phyloP scores from a whole-genome alignment of 768 basidiomycete genomes.

The Russula griseocarnosa region DNA sequence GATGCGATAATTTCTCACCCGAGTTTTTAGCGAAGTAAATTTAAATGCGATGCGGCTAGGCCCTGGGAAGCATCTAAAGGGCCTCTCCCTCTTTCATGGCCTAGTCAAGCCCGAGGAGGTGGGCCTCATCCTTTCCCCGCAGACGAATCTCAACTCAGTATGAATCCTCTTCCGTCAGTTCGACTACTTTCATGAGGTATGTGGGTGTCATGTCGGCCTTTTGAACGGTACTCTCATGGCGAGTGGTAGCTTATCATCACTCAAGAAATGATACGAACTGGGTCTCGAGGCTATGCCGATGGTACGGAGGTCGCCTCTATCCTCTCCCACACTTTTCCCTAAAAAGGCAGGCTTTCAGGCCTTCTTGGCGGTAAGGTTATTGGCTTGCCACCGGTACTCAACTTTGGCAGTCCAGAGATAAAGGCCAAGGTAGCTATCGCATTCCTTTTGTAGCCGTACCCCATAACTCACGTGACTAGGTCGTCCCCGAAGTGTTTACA shows the following conservation, averaged over 20 bases:
- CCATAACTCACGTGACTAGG: constrained; percentile 1
- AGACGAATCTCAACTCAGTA: neutral
- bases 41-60: constrained; percentile 93
- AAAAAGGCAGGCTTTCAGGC: constrained; percentile 30
- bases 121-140: constrained; percentile 1
- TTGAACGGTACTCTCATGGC: neutral
- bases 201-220: constrained; percentile 7
- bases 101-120: constrained; percentile 69
- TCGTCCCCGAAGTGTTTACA: constrained; percentile 62
- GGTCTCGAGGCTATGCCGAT: constrained; percentile 78
- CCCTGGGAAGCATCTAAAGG: constrained; percentile 83
- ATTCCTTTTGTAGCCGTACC: neutral
- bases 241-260: constrained; percentile 33
- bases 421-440: constrained; percentile 39
- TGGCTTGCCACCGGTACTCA: constrained; percentile 79
- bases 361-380: constrained; percentile 74
- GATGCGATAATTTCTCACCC: constrained; percentile 26
- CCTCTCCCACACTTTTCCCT: constrained; percentile 37
- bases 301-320: constrained; percentile 31
- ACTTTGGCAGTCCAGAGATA: constrained; percentile 68
- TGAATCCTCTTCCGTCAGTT: constrained; percentile 38
- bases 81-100: constrained; percentile 69
- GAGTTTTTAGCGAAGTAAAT: constrained; percentile 50
- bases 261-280: constrained; percentile 44
- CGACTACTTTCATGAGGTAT: constrained; percentile 86